These are phyloP conservation scores for Corylus heterophylla DNA, from an alignment of 306 rosid genomes.

Conservation along the genomic window DNA sequence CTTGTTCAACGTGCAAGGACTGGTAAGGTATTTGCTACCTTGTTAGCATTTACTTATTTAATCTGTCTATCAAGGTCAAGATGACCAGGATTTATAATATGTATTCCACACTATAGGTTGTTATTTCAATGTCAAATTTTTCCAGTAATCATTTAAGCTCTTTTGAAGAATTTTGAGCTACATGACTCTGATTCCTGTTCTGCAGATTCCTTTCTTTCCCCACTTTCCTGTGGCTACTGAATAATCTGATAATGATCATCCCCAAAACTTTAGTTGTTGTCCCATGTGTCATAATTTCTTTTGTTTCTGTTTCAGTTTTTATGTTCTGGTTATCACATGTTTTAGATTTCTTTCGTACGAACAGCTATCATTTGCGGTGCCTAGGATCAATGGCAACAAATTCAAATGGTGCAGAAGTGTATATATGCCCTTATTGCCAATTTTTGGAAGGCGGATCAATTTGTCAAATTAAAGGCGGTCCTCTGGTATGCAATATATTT, in stretches of 20 bases:
- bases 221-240: not conserved
- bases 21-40: slow-evolving; percentile 54
- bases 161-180: slow-evolving; percentile 7
- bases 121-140: slow-evolving; percentile 16
- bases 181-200: slow-evolving; percentile 13
- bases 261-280: not conserved
- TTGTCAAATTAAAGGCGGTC: slow-evolving; percentile 45
- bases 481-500: slow-evolving; percentile 49
- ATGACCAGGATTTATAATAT: slow-evolving; percentile 5
- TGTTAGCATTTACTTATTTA: slow-evolving; percentile 18
- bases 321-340: slow-evolving; percentile 21
- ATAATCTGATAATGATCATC: not conserved
- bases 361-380: slow-evolving; percentile 82
- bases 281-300: slow-evolving; percentile 11
- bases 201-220: not conserved
- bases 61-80: slow-evolving; percentile 12
- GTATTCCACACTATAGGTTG: slow-evolving; percentile 15
- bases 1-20: slow-evolving; percentile 75
- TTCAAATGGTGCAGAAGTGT: slow-evolving; percentile 28
- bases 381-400: slow-evolving; percentile 42
- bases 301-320: not conserved
- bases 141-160: slow-evolving; percentile 5
- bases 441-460: slow-evolving; percentile 42
- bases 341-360: slow-evolving; percentile 32
- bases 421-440: slow-evolving; percentile 60